These are phyloP conservation scores for Fusarium nurragi DNA, from an alignment of 2,329 filamentous ascomycete genomes.

Conservation along the genomic window DNA sequence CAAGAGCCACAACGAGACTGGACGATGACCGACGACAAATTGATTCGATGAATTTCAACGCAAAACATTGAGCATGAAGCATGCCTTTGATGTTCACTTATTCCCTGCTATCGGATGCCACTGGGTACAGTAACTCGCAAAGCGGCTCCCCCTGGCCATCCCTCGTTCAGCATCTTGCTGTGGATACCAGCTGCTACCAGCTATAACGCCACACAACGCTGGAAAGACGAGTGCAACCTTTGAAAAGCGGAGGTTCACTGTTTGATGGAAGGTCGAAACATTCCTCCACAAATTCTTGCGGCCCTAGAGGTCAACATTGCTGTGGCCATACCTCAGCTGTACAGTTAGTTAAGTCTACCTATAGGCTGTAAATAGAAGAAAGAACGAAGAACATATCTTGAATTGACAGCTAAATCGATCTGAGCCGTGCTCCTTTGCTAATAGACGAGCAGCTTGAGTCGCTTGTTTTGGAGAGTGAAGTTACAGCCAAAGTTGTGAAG, in stretches of 20 bases:
- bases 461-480: neutral
- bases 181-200: neutral
- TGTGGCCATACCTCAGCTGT: constrained; percentile 4
- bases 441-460: neutral
- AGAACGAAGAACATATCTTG: neutral
- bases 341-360: neutral
- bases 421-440: neutral
- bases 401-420: neutral
- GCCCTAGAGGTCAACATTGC: constrained; percentile 16
- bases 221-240: neutral
- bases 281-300: neutral
- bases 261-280: neutral
- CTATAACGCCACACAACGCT: neutral
- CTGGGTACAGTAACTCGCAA: neutral
- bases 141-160: neutral
- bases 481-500: constrained; percentile 1
- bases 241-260: neutral
- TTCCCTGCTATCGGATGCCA: neutral
- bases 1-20: constrained; percentile 44
- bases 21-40: constrained; percentile 39
- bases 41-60: constrained; percentile 1
- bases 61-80: neutral
- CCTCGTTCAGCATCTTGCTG: neutral
- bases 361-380: neutral
- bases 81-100: neutral